Conservation (phyloP, 2,329 filamentous ascomycete genomes). For the Ambrosiella xylebori region DNA sequence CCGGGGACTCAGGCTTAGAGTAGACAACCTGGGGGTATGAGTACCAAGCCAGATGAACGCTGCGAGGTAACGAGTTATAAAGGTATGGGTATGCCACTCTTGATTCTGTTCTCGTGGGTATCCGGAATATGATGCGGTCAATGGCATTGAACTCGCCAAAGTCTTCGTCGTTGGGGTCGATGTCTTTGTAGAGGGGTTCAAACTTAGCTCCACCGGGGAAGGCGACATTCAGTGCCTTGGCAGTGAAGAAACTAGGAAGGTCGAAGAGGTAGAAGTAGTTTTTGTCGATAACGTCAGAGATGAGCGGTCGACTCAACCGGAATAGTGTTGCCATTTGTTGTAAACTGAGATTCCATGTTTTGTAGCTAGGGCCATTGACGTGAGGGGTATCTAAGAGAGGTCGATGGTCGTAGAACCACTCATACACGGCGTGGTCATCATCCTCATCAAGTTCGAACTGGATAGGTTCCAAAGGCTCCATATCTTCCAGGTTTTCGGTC, state of each 20-base stretch:
- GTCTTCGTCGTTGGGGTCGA: constrained; percentile 96
- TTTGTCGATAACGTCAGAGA: constrained; percentile 83
- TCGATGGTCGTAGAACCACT: constrained; percentile 95
- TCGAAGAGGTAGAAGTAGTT: constrained; percentile 99
- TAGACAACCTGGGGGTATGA: constrained; percentile 89
- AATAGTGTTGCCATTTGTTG: constrained; percentile 95
- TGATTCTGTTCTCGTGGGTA: constrained; percentile 87
- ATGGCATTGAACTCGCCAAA: constrained; percentile 99
- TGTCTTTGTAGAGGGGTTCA: constrained; percentile 94
- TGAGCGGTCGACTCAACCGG: constrained; percentile 72
- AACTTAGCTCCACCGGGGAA: constrained; percentile 95
- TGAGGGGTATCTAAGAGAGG: constrained; percentile 81
- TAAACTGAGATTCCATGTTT: constrained; percentile 79
- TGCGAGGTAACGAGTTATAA: constrained; percentile 90
- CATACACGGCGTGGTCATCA: constrained; percentile 77
- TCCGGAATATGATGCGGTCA: constrained; percentile 95
- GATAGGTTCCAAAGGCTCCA: constrained; percentile 91
- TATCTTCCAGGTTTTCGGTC: constrained; percentile 97
- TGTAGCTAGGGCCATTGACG: constrained; percentile 93
- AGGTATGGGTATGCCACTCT: constrained; percentile 86
- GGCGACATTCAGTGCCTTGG: constrained; percentile 91
- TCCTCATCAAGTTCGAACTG: constrained; percentile 95
- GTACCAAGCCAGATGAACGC: constrained; percentile 85
- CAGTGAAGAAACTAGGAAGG: constrained; percentile 81
- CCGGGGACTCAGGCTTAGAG: constrained; percentile 69